These are phyloP conservation scores for Lentinula guzmanii DNA, from an alignment of 768 basidiomycete species.

Conservation along the genomic window DNA sequence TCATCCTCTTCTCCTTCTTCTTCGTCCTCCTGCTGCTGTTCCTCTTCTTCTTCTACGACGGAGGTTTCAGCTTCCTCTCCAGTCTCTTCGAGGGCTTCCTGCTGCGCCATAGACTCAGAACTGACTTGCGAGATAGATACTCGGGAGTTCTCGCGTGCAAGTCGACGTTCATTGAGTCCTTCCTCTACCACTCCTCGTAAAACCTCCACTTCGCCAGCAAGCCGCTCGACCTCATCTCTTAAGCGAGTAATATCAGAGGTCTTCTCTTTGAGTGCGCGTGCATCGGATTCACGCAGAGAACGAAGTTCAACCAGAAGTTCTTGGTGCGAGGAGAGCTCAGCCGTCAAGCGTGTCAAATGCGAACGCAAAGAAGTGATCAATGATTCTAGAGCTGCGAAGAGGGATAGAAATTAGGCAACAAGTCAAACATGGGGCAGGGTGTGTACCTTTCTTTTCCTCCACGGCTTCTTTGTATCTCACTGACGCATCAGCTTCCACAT, in stretches of 20 bases:
- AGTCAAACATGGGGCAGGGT: not conserved
- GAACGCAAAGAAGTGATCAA: conserved; percentile 67
- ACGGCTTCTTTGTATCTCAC: conserved; percentile 71
- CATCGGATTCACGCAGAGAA: conserved; percentile 48
- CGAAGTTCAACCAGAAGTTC: conserved; percentile 62
- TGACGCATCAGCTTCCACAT: conserved; percentile 29
- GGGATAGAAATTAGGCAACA: too few species aligned
- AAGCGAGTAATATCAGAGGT: conserved; percentile 62
- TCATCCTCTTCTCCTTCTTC: conserved; percentile 14
- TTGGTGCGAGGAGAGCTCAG: conserved; percentile 75
- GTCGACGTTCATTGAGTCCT: conserved; percentile 69
- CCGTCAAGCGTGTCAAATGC: conserved; percentile 73
- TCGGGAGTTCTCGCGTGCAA: conserved; percentile 37
- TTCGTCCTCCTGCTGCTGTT: conserved; percentile 2
- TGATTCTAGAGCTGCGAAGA: conserved; percentile 64
- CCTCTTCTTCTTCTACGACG: not conserved
- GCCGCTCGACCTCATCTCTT: conserved; percentile 69
- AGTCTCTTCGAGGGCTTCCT: conserved; percentile 19
- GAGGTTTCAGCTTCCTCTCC: not conserved
- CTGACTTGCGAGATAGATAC: not conserved
- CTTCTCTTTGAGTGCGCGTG: conserved; percentile 41
- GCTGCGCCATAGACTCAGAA: conserved; percentile 24
- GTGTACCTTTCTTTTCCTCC: conserved; percentile 80
- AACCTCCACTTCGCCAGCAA: conserved; percentile 82
- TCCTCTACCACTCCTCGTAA: conserved; percentile 85